These are phyloP conservation scores for Hygrophoropsis aurantiaca DNA, from an alignment of 768 basidiomycete species.

Conservation along the genomic window DNA sequence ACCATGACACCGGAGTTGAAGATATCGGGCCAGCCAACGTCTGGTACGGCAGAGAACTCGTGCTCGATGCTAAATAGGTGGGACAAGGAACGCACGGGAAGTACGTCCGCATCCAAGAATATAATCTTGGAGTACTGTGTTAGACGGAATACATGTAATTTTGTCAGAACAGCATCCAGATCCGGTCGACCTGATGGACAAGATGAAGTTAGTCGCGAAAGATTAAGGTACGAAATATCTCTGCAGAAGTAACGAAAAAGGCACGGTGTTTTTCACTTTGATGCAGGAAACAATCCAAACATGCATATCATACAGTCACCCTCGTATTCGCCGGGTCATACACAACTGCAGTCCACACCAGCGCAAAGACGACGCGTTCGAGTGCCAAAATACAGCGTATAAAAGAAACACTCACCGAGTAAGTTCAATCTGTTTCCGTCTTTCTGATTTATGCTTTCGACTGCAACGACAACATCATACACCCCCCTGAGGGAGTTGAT, in stretches of 20 bases:
- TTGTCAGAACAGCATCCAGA: slow-evolving; percentile 91
- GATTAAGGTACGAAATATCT: slow-evolving; percentile 1
- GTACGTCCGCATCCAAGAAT: slow-evolving; percentile 90
- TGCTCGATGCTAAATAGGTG: slow-evolving; percentile 85
- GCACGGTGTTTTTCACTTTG: slow-evolving; percentile 11
- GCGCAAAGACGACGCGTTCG: slow-evolving; percentile 5
- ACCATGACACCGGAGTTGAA: slow-evolving; percentile 98
- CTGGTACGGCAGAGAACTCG: slow-evolving; percentile 91
- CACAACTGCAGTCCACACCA: too few species aligned
- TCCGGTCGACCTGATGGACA: slow-evolving; percentile 80
- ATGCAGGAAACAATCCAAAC: slow-evolving; percentile 5
- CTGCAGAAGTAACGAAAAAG: slow-evolving; percentile 13
- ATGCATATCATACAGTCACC: too few species aligned
- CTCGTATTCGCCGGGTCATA: too few species aligned
- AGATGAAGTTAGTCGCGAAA: slow-evolving; percentile 12
- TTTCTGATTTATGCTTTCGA: slow-evolving; percentile 80
- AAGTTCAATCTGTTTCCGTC: slow-evolving; percentile 68
- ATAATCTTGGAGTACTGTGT: slow-evolving; percentile 82
- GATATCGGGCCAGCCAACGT: slow-evolving; percentile 99
- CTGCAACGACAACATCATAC: slow-evolving; percentile 86
- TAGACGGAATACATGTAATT: slow-evolving; percentile 93
- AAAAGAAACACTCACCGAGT: slow-evolving; percentile 64
- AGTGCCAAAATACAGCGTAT: slow-evolving; percentile 4
- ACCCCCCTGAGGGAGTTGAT: slow-evolving; percentile 77
- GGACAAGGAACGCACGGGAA: slow-evolving; percentile 83